These are phyloP conservation scores for Hanseniaspora lindneri DNA, from an alignment of 805 yeast species.

Conservation along the genomic window DNA sequence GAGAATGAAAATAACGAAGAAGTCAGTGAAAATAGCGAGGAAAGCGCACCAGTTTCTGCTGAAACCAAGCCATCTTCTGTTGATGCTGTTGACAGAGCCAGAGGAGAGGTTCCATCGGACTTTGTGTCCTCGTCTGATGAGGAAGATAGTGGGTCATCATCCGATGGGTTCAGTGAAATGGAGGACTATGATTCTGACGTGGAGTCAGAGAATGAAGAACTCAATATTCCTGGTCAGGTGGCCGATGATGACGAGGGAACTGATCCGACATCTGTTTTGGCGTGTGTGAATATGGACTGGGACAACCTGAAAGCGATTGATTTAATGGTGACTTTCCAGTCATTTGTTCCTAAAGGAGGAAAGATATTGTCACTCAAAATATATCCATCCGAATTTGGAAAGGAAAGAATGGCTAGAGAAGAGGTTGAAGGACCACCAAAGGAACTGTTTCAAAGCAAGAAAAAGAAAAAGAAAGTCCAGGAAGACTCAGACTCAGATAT, in stretches of 20 bases:
- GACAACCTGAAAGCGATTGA: slow-evolving; percentile 83
- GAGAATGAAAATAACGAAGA: slow-evolving; percentile 19
- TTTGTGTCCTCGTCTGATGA: slow-evolving; percentile 35
- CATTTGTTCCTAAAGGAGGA: slow-evolving; percentile 73
- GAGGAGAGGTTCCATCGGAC: slow-evolving; percentile 49
- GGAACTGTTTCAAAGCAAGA: slow-evolving; percentile 53
- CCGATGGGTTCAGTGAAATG: slow-evolving; percentile 30
- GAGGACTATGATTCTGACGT: slow-evolving; percentile 38
- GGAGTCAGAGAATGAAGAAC: slow-evolving; percentile 43
- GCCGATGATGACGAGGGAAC: slow-evolving; percentile 60
- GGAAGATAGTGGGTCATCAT: slow-evolving; percentile 28
- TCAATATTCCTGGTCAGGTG: slow-evolving; percentile 12
- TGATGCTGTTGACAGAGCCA: slow-evolving; percentile 42
- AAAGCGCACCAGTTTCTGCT: slow-evolving; percentile 14
- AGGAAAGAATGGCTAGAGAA: slow-evolving; percentile 79
- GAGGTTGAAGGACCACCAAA: slow-evolving; percentile 86
- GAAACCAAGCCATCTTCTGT: slow-evolving; percentile 20
- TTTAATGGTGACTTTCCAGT: slow-evolving; percentile 73
- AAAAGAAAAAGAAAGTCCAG: slow-evolving; percentile 28
- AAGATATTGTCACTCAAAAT: slow-evolving; percentile 55
- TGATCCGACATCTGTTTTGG: slow-evolving; percentile 70
- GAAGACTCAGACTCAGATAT: slow-evolving; percentile 42
- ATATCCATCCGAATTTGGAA: slow-evolving; percentile 86
- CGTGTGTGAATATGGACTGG: slow-evolving; percentile 96
- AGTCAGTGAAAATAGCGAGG: slow-evolving; percentile 6